These are phyloP conservation scores for Moricandia moricandioides DNA, from an alignment of 345 rosid genomes.

Conservation along the genomic window DNA sequence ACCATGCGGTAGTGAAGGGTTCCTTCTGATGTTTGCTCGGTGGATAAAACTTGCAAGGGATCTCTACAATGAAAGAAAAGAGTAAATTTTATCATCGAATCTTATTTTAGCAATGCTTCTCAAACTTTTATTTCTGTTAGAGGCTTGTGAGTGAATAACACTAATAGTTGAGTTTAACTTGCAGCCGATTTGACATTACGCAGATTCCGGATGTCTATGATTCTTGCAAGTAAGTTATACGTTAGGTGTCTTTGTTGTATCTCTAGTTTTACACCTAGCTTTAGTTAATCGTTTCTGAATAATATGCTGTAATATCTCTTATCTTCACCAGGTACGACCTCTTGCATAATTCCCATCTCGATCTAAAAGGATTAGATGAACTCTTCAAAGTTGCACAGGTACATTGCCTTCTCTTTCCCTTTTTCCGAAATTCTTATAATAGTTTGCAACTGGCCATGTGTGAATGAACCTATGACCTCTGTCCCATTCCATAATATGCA, in stretches of 20 bases:
- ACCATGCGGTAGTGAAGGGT: constrained; percentile 99
- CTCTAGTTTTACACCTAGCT: constrained; percentile 6
- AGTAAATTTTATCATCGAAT: constrained; percentile 44
- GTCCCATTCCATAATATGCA: too few species aligned
- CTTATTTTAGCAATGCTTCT: constrained; percentile 10
- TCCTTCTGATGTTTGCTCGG: constrained; percentile 97
- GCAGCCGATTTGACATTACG: constrained; percentile 96
- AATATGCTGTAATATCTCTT: constrained; percentile 9
- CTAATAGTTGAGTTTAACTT: constrained; percentile 33
- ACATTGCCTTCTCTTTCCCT: constrained; percentile 3
- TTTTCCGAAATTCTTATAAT: constrained; percentile 43
- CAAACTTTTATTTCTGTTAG: background rate
- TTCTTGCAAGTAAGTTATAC: constrained; percentile 93
- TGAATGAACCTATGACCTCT: constrained; percentile 2
- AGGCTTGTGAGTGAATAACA: background rate
- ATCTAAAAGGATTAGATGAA: constrained; percentile 81
- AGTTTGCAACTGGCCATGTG: background rate
- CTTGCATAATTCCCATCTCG: constrained; percentile 95
- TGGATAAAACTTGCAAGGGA: constrained; percentile 99
- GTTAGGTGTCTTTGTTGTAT: background rate
- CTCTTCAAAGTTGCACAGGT: constrained; percentile 99
- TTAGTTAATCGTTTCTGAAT: constrained; percentile 7
- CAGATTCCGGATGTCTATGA: constrained; percentile 99
- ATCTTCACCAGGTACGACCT: constrained; percentile 74
- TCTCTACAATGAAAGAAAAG: constrained; percentile 95